A percentile compares a stretch with the other conserved stretches of the same genome.
These are phyloP conservation scores for Saccharomycopsis microspora DNA, from an alignment of 805 yeast genomes.

Conservation along the genomic window DNA sequence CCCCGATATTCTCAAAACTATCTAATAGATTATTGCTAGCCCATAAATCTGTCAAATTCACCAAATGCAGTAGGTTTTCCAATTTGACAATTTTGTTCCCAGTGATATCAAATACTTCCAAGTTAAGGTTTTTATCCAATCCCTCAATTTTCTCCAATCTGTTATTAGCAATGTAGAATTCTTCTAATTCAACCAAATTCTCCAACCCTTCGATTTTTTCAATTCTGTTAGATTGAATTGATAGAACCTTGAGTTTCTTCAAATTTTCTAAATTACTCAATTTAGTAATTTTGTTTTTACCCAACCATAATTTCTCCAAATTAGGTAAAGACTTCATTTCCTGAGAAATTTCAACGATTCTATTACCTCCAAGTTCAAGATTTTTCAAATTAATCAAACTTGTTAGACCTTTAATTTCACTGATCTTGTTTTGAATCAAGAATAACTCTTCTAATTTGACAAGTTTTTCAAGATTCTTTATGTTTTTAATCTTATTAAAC, in stretches of 20 bases:
- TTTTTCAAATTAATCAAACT: constrained; percentile 45
- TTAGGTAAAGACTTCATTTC: constrained; percentile 42
- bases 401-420: constrained; percentile 56
- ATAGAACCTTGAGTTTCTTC: constrained; percentile 55
- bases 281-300: constrained; percentile 65
- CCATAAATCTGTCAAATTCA: constrained; percentile 85
- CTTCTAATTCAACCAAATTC: constrained; percentile 59
- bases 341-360: constrained; percentile 44
- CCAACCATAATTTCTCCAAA: constrained; percentile 80
- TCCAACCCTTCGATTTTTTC: constrained; percentile 76
- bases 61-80: constrained; percentile 54
- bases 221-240: constrained; percentile 81
- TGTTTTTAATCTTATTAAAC: constrained; percentile 54
- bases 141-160: constrained; percentile 68
- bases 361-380: constrained; percentile 87
- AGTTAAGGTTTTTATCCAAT: constrained; percentile 54
- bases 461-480: constrained; percentile 43
- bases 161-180: constrained; percentile 80
- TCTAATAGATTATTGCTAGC: constrained; percentile 68
- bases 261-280: constrained; percentile 53
- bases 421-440: constrained; percentile 81
- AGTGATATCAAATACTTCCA: constrained; percentile 72
- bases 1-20: constrained; percentile 56
- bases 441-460: constrained; percentile 66
- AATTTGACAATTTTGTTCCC: constrained; percentile 55